Base-by-base conservation (phyloP, 2,329 filamentous ascomycete genomes). In the Colletotrichum somersetense region DNA sequence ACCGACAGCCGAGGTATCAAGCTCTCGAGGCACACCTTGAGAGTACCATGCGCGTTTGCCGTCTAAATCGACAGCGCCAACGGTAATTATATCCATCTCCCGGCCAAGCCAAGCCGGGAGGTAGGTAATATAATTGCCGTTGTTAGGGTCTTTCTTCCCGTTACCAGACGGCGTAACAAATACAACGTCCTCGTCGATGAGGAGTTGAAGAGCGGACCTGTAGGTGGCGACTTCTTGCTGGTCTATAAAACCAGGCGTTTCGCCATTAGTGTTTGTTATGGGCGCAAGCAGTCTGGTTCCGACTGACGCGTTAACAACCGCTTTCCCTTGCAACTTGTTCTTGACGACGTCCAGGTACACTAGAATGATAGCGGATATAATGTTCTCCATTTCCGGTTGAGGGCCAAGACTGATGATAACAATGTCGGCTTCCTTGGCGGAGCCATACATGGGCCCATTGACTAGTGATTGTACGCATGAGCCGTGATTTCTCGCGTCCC, bases 341-440 rank as follows among this genome's bases (percentile, higher is more conserved):
- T 55, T 7, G 14, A 55, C 11, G 7, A 55, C 26, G 26, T 55
- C 52, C 14, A 20, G 6, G 3, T 33, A 55, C 18, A 33, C 16
- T 5, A 33, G 52, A 20, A 55, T 6, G 2, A 55, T 16, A 4
- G 14, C 30, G 14, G 10, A 55, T 2, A 55, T 3, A 35, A 20
- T 10, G 2, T 35, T 33, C 1, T 33, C 26, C 2, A 33, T 3
- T 10, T 4, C 3, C 1, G 14, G 8, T 1, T 1, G 2, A 3
- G 26, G 1, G 50, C 52, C 30, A 11, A 55, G 1, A 3, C 10
- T 55, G 52, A 55, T 16, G 1, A 55, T 20, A 4, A 55, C 52
- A 55, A 55, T 30, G 30, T 55, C 30, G 52, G 52, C 52, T 20
- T 5, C 16, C 52, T 55, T 55, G 3, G 52, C 52, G 16, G 30